Evolutionary conservation across 2,329 filamentous ascomycete genomes (phyloP), one percentile per base, ranked within the genome.

Genomic region (Teratosphaeriaceae sp.): DNA sequence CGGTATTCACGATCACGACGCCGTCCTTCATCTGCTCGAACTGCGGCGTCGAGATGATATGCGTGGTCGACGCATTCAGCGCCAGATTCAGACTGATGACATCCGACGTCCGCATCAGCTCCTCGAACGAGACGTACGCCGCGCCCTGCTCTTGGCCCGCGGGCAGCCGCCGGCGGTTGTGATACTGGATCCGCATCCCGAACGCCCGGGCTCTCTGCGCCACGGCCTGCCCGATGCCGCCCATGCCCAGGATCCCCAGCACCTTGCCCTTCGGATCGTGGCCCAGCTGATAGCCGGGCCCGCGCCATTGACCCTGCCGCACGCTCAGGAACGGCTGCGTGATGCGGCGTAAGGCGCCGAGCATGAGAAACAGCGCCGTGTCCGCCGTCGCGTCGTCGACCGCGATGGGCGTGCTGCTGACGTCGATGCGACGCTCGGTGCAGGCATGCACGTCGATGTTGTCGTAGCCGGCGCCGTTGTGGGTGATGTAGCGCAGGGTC

Each of bases 211-310:
- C 74, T 30, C 73, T 67, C 19, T 59, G 57, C 18, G 67, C 68
- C 8, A 72, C 66, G 6, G 72, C 70, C 12, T 68, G 64, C 2
- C 77, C 77, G 36, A 80, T 80, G 9, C 76, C 74, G 20, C 77
- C 77, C 74, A 79, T 78, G 11, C 76, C 77, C 1, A 80, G 60
- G 44, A 80, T 75, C 5, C 75, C 76, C 54, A 77, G 66, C 1
- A 62, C 62, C 54, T 75, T 74, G 45, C 72, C 69, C 50, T 70
- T 69, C 2, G 73, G 73, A 43, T 76, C 73, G 51, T 73, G 72
- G 12, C 73, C 74, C 27, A 77, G 67, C 1, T 59, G 60, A 33
- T 71, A 66, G 26, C 60, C 53, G 16, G 64, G 61, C 30, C 71
- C 71, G 30, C 69, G 63, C 66, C 68, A 71, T 42, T 67, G 62